Evolutionary conservation across 345 rosid genomes (phyloP).

Genomic region (Eucalyptus erythrocorys): DNA sequence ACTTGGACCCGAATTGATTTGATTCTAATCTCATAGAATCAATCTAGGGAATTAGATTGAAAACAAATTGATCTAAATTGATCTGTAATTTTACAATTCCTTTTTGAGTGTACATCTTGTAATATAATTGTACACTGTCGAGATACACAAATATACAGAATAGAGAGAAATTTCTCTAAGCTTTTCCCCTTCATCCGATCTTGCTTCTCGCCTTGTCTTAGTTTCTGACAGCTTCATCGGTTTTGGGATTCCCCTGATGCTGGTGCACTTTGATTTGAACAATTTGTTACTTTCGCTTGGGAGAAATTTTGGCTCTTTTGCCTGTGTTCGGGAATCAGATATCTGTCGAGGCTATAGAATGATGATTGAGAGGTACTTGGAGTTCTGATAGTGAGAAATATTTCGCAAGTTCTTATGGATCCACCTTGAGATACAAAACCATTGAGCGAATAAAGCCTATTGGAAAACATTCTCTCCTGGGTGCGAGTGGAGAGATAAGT

Average conservation of each 20-base stretch:
- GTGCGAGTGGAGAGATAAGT: conserved; percentile 92
- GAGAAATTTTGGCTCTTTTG: background rate
- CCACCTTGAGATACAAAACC: conserved; percentile 87
- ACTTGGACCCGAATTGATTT: too few relatives aligned
- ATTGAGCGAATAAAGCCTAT: conserved; percentile 72
- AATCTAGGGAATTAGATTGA: too few relatives aligned
- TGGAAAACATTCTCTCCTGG: conserved; percentile 93
- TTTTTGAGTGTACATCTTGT: too few relatives aligned
- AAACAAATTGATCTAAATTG: too few relatives aligned
- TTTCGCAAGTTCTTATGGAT: conserved; percentile 83
- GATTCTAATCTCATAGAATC: too few relatives aligned
- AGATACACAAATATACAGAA: too few relatives aligned
- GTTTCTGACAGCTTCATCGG: background rate
- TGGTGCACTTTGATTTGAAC: background rate
- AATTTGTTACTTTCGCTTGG: background rate
- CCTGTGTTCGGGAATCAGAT: background rate
- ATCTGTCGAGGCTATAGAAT: background rate
- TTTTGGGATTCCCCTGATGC: background rate
- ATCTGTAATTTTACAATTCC: too few relatives aligned
- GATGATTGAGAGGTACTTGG: background rate
- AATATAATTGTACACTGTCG: too few relatives aligned
- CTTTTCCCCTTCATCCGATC: too few relatives aligned
- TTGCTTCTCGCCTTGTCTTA: too few relatives aligned
- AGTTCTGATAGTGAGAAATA: background rate
- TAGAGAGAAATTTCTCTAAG: too few relatives aligned